Evolutionary conservation across 2,329 filamentous ascomycete species (phyloP).

Genomic region (Penicillium sp.): DNA sequence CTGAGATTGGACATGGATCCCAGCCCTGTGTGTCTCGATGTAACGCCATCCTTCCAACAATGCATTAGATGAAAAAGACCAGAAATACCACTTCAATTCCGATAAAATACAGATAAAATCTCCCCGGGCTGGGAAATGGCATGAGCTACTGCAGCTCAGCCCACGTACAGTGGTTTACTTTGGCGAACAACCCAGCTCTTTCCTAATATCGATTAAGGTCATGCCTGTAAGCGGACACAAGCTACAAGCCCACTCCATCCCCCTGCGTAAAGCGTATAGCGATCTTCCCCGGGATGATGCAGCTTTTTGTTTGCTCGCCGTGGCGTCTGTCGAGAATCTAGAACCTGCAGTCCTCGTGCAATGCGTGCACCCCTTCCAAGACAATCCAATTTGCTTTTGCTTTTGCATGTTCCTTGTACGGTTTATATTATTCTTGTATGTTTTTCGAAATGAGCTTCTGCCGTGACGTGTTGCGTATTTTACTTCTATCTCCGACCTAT

Average conservation of each 20-base stretch:
- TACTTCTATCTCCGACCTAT: background rate
- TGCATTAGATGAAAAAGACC: too few relatives aligned
- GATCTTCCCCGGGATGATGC: background rate
- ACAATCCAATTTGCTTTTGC: background rate
- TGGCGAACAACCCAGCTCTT: background rate
- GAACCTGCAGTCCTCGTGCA: constrained; percentile 3
- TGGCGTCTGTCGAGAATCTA: constrained; percentile 6
- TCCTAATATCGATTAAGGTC: background rate
- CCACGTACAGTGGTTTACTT: background rate
- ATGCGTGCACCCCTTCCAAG: background rate
- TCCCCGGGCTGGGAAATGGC: too few relatives aligned
- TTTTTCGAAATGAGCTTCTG: background rate
- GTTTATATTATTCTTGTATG: too few relatives aligned
- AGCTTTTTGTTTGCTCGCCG: constrained; percentile 2
- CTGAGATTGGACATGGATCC: background rate
- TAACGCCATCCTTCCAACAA: too few relatives aligned
- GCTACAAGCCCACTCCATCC: background rate
- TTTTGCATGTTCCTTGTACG: background rate
- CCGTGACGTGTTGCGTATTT: background rate
- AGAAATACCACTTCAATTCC: background rate
- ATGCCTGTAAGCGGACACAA: background rate
- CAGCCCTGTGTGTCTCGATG: too few relatives aligned
- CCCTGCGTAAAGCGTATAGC: background rate
- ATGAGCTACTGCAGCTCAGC: too few relatives aligned
- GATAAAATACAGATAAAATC: background rate